phyloP scores from a whole-genome alignment of 345 rosid genomes.

The Aquilaria yunnanensis region DNA sequence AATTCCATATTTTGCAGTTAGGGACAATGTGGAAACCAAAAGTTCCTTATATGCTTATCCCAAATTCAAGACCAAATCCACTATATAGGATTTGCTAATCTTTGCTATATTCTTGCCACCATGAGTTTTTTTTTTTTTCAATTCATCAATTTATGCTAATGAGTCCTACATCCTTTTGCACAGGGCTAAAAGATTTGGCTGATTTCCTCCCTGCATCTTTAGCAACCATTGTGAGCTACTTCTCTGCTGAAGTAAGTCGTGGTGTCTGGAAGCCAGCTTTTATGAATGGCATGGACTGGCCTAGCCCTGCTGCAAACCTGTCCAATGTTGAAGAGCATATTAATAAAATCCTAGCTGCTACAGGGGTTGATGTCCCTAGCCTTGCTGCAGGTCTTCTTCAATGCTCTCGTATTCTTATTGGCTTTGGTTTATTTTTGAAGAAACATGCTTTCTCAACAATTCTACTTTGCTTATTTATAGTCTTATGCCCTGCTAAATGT shows the following conservation, averaged over 20 bases:
- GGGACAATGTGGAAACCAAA: too few species aligned
- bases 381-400: constrained; percentile 64
- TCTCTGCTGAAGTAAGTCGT: constrained; percentile 94
- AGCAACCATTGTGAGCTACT: constrained; percentile 87
- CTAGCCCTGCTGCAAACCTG: constrained; percentile 93
- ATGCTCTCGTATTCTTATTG: constrained; percentile 1
- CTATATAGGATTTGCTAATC: too few species aligned
- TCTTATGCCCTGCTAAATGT: background rate
- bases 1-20: too few species aligned
- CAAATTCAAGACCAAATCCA: too few species aligned
- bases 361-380: constrained; percentile 92
- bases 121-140: background rate
- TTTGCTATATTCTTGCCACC: background rate
- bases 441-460: background rate
- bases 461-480: background rate
- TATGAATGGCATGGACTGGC: constrained; percentile 99
- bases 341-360: constrained; percentile 74
- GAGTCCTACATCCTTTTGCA: constrained; percentile 8
- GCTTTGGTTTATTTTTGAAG: background rate
- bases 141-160: background rate
- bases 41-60: too few species aligned
- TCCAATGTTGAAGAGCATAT: constrained; percentile 83
- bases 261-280: constrained; percentile 92
- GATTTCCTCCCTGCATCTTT: constrained; percentile 95
- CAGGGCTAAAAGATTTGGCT: constrained; percentile 94